Evolutionary conservation across 768 basidiomycete genomes (phyloP), one percentile per base, ranked within the genome.

Genomic region (Hygrophorus russula): DNA sequence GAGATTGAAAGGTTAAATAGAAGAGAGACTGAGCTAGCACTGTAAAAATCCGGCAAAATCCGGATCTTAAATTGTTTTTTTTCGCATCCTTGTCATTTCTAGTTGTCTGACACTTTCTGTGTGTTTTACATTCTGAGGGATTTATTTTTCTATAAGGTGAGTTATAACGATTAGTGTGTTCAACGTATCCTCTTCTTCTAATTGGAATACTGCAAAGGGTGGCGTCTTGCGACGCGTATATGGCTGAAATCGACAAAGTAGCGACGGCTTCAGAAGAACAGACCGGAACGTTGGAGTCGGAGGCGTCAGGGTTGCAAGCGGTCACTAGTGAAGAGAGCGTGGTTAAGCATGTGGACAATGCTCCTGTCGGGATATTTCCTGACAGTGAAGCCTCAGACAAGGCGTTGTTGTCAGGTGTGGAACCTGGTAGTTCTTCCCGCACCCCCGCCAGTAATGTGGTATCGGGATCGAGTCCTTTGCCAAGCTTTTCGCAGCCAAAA

Each of bases 191-290:
- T 24, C 24, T 7, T 24, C 24, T 24, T 24, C 24, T 24, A 24
- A 3, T 7, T 24, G 57, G 58, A 61, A 60, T 52, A 53, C 51
- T 45, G 58, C 59, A 58, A 60, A 53, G 52, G 57, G 62, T 59
- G 64, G 77, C 78, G 80, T 82, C 78, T 66, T 61, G 49, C 62
- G 73, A 80, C 82, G 81, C 80, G 83, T 82, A 67, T 77, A 86
- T 86, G 83, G 82, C 81, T 60, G 68, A 75, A 69, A 71, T 63
- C 64, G 77, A 74, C 60, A 63, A 64, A 56, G 59, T 66, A 62
- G 53, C 60, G 49, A 61, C 61, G 58, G 62, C 61, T 63, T 60
- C 62, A 61, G 56, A 66, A 56, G 71, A 71, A 56, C 61, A 63
- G 58, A 67, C 60, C 55, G 58, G 57, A 24, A 24, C 24, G 54